Evolutionary conservation across 148 eudicot species (phyloP), one percentile per base, ranked within the genome.

Genomic region (Amaranthus hypochondriacus): DNA sequence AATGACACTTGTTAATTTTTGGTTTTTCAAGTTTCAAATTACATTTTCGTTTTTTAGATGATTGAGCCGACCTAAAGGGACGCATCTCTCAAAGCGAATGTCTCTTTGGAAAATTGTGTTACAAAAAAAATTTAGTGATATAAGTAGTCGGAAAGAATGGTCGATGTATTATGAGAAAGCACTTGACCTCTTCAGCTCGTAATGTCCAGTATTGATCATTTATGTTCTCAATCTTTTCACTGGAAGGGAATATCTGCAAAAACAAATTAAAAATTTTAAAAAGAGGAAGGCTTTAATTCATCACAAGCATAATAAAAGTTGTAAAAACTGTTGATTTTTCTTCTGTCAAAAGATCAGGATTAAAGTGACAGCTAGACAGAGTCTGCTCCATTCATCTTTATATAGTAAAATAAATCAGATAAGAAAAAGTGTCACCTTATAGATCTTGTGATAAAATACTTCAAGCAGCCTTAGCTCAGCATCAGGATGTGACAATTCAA

Each of bases 201-300:
- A 92, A 73, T 69, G 98, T 92, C 98, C 98, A 90, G 81, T 90
- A 92, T 66, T 90, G 96, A 79, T 92, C 98, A 85, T 92, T 90
- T 73, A 92, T 88, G 68, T 88, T 92, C 84, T 90, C 98, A 74
- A 92, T 90, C 87, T 87, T 92, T 78, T 90, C 98, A 83, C 49
- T 79, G 39, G 81, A 82, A 39, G 98, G 96, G 57, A 90, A 92
- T 63, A 90, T 90, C 96, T 90, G 89, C 86, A 75, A 39, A 42
- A 44, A 50, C 3, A 42, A 42, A 63, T 5, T 43, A 7, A 21
- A 2, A 43, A 56, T 5, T 18, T 3, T 2, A 68, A 4, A 52
- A 56, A 3, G 5, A 42, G 48, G 10, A 48, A 47, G 15, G 68
- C 68, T 10, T 66, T 66, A 15, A 9, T 4, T 62, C 42, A 48